Evolutionary conservation across 805 yeast species (phyloP).

Genomic region (Osmozyma mogii): DNA sequence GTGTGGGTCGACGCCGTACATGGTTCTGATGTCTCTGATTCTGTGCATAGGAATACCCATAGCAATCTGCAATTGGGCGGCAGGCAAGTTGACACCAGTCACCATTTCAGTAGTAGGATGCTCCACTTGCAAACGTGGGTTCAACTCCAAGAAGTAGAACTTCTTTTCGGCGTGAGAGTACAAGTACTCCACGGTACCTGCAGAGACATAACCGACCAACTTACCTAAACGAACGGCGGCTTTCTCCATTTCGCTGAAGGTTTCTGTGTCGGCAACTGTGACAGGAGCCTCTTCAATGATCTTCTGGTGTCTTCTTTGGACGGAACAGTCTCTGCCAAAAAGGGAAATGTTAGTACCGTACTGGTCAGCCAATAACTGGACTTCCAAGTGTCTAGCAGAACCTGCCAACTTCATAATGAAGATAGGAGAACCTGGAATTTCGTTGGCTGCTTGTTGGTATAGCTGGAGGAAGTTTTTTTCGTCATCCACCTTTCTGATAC

Average conservation of each 20-base stretch:
- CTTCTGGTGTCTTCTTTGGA: constrained; percentile 98
- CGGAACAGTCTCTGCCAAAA: constrained; percentile 99
- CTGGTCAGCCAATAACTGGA: constrained; percentile 95
- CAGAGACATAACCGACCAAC: constrained; percentile 96
- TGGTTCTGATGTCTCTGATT: constrained; percentile 83
- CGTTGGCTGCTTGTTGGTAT: constrained; percentile 92
- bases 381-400: constrained; percentile 96
- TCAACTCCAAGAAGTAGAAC: constrained; percentile 92
- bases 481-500: constrained; percentile 90
- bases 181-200: constrained; percentile 98
- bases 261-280: constrained; percentile 79
- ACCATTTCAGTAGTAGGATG: constrained; percentile 99
- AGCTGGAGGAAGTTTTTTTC: constrained; percentile 70
- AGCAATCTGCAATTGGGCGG: constrained; percentile 97
- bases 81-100: constrained; percentile 95
- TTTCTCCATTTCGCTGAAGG: constrained; percentile 86
- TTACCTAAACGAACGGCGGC: constrained; percentile 97
- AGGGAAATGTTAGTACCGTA: constrained; percentile 95
- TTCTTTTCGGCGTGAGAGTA: constrained; percentile 92
- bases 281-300: constrained; percentile 99
- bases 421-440: constrained; percentile 98
- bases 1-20: constrained; percentile 95
- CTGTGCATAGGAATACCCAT: constrained; percentile 99
- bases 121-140: constrained; percentile 98
- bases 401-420: constrained; percentile 98